Conservation (phyloP, 2,329 filamentous ascomycete genomes). For the Aspergillus amoenus region DNA sequence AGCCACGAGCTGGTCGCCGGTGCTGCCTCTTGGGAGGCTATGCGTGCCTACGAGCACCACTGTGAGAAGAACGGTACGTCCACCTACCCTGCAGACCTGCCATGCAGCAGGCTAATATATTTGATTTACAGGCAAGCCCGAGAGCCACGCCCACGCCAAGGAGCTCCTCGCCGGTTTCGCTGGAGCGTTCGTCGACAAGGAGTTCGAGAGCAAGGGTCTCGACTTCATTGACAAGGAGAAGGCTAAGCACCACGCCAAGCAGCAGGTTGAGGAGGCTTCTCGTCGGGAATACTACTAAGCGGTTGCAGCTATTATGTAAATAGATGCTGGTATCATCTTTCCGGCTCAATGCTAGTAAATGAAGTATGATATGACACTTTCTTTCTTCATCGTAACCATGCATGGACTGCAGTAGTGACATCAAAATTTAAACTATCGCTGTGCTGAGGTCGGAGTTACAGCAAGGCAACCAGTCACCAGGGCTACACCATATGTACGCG, state of each 20-base stretch:
- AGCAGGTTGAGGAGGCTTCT: conserved; percentile 49
- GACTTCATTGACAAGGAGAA: conserved; percentile 59
- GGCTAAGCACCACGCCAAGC: conserved; percentile 58
- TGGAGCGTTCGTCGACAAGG: conserved; percentile 74
- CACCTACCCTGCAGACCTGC: not conserved
- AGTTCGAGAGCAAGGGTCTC: conserved; percentile 66
- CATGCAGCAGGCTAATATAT: too few species aligned
- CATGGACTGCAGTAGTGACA: too few species aligned
- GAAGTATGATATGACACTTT: too few species aligned
- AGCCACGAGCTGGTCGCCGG: conserved; percentile 74
- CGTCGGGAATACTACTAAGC: conserved; percentile 4
- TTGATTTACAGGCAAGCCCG: conserved; percentile 57
- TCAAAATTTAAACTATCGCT: too few species aligned
- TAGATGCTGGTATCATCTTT: fast-evolving
- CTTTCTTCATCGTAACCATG: too few species aligned
- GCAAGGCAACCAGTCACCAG: too few species aligned
- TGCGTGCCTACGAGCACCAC: conserved; percentile 75
- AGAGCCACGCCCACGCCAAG: conserved; percentile 72
- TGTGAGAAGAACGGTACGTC: conserved; percentile 65
- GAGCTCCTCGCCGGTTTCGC: conserved; percentile 73
- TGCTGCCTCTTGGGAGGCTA: conserved; percentile 74
- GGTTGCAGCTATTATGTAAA: not conserved
- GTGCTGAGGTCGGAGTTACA: too few species aligned
- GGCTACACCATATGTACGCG: too few species aligned
- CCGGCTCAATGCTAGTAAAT: too few species aligned